Evolutionary conservation across 176 grass and related monocot genomes (phyloP), one percentile per base, ranked within the genome.

Genomic region (Ananas comosus): DNA sequence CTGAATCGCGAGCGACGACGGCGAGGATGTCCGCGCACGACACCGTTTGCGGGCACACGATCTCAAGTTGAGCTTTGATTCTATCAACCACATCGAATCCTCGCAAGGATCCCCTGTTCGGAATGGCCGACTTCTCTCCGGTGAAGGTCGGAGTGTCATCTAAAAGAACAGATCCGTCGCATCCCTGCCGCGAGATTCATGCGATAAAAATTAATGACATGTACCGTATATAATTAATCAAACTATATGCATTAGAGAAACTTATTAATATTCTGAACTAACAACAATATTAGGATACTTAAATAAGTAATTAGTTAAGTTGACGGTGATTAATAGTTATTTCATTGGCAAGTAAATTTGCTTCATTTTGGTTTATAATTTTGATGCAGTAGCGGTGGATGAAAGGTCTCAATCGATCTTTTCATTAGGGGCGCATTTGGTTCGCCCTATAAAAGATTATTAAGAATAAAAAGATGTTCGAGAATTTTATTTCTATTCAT

Each of bases 21-120:
- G 87, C 64, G 54, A 87, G 72, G 75, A 95, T 95, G 75, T 95
- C 87, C 11, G 91, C 91, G 66, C 91, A 95, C 13, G 91, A 87
- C 23, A 95, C 91, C 11, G 87, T 87, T 78, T 87, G 81, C 2
- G 9, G 10, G 69, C 83, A 95, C 48, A 80, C 33, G 66, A 78
- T 80, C 85, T 92, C 89, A 0, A 88, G 70, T 33, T 77, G 82
- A 52, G 85, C 48, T 69, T 91, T 91, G 71, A 88, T 83, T 71
- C 1, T 10, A 71, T 83, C 80, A 29, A 92, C 8, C 33, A 92
- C 85, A 27, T 75, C 42, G 69, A 85, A 82, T 0, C 89, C 89
- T 69, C 89, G 65, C 4, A 92, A n/a, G 13, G 89, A 92, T 61
- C 66, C 58, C 23, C 11, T 50, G 73, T 85, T 92, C 0, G 85